Base-by-base conservation (phyloP, 495 filamentous ascomycete genomes). In the Penicillium canescens region DNA sequence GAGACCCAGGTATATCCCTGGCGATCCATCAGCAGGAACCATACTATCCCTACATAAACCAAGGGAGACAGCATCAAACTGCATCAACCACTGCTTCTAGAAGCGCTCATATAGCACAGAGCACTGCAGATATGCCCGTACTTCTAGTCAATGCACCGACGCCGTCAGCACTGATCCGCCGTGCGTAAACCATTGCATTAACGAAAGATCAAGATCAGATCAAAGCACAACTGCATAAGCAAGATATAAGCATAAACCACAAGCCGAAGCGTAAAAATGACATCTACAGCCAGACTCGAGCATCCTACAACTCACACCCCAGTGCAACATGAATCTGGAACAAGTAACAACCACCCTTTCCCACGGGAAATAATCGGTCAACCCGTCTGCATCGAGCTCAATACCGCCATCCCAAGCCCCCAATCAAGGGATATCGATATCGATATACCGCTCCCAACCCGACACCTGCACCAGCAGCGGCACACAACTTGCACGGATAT, bases 131-230 rank as follows among this genome's bases (percentile, higher is more conserved):
- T 26, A 51, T 24, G 26, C 7, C 42, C 51, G 24, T 35, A 11
- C 37, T 5, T 47, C 40, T 42, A 38, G 33, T 46, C 26, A 41
- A 47, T 53, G 50, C 51, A 56, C 51, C 26, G 43, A 33, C 14
- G 40, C 34, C 26, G 41, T 49, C 56, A 46, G 51, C 57, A 60
- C 54, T 24, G 58, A 59, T 60, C 62, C 56, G 63, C 46, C 42
- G 60, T 57, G 57, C 56, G 60, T 54, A 49, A 47, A 43, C 35
- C n/a, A 21, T 34, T 57, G 42, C 58, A 55, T 47, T 55, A 50
- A 52, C 38, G 35, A 48, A 21, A 38, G 28, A 12, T 28, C 26
- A 44, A 45, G 12, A 33, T 28, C 46, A n/a, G 39, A 38, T 37
- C 4, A 28, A 14, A n/a, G 33, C 16, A 36, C 42, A 16, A 28